Conservation (phyloP, 2,329 filamentous ascomycete species). For the Whalleya microplaca region DNA sequence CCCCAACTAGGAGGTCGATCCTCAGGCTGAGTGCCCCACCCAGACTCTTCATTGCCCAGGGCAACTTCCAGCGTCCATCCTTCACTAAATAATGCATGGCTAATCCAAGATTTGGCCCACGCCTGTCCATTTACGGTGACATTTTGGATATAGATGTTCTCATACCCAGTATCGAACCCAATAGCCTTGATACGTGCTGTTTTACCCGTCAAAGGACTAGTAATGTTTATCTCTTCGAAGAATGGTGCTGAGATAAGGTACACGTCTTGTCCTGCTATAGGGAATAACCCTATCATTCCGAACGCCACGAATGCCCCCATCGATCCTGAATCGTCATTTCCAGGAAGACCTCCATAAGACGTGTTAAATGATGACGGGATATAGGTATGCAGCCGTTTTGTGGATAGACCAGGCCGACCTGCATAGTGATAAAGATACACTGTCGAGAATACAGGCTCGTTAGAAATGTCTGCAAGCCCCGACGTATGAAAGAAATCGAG, state of each 20-base stretch:
- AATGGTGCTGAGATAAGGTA: constrained; percentile 67
- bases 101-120: constrained; percentile 63
- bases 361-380: constrained; percentile 65
- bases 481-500: constrained; percentile 59
- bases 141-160: constrained; percentile 61
- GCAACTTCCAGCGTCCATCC: constrained; percentile 61
- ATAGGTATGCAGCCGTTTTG: constrained; percentile 58
- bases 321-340: constrained; percentile 66
- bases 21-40: constrained; percentile 68
- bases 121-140: constrained; percentile 57
- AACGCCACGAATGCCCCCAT: constrained; percentile 65
- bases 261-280: constrained; percentile 63
- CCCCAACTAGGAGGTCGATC: constrained; percentile 38
- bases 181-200: constrained; percentile 58
- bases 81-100: constrained; percentile 61
- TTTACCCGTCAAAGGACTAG: constrained; percentile 56
- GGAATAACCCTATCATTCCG: constrained; percentile 65
- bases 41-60: constrained; percentile 62
- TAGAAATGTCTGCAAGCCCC: constrained; percentile 44
- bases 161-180: constrained; percentile 60
- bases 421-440: constrained; percentile 67
- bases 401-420: constrained; percentile 56
- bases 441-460: constrained; percentile 61
- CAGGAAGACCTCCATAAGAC: constrained; percentile 58
- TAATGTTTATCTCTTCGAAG: constrained; percentile 58